Evolutionary conservation across 169 alveolate species (phyloP), one percentile per base, ranked within the genome.

Genomic region (Pseudocohnilembus persalinus): DNA sequence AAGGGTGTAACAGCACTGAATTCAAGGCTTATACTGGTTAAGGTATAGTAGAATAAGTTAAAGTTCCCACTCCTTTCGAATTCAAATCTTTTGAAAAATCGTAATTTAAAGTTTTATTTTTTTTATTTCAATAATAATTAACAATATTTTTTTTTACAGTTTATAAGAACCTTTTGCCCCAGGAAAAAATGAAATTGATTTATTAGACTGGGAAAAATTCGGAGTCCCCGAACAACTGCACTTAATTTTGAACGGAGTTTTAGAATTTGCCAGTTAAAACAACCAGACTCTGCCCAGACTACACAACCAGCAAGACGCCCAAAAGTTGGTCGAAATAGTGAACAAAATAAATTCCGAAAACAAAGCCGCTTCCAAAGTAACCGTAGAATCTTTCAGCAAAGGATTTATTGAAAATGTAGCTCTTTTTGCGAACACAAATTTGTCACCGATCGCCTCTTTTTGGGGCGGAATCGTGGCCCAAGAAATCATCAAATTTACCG

Each of bases 381-480:
- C 80, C 68, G 91, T 91, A n/a, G 98, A 94, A 63, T 94, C 92
- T 80, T 84, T 97, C 75, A 98, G 96, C 72, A 97, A 95, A 87
- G 83, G 91, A 35, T 89, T 98, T 24, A 89, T 97, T 29, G 90
- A 82, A 29, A 95, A 94, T 16, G 94, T 96, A n/a, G 93, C 97
- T 35, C 83, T 82, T 33, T 96, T 88, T 88, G 93, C 98, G 4
- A 83, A 88, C 73, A 83, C 97, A 28, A 94, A 94, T 88, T 89
- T 98, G 49, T 93, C 99, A 26, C 99, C 99, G 0, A 93, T 98
- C 88, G 96, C 99, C 1, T 97, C 99, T 34, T 98, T 98, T 90
- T 94, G 98, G 85, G 99, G 99, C 74, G 99, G 99, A 27, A 92
- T 99, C 65, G 96, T 98, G 24, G 99, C 99, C 25, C 99, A 98